Conservation (phyloP, 768 basidiomycete genomes). For the Lactarius evosmus region DNA sequence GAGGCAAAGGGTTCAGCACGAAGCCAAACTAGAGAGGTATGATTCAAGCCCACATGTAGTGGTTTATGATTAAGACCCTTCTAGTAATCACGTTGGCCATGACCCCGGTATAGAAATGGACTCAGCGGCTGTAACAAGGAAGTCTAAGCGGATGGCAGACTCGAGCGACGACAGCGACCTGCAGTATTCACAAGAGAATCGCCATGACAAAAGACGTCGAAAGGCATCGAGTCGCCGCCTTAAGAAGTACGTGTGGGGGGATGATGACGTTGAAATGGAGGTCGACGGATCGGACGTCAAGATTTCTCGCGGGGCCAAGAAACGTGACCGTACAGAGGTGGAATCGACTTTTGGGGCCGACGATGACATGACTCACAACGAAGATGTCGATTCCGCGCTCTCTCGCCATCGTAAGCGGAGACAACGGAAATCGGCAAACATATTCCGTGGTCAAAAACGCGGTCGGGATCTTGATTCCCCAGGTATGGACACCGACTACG, state of each 20-base stretch:
- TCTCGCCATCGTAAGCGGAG: slow-evolving; percentile 51
- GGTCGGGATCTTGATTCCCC: slow-evolving; percentile 49
- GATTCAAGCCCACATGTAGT: not conserved
- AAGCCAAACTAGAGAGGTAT: slow-evolving; percentile 6
- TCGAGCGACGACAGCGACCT: slow-evolving; percentile 26
- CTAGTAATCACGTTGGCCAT: slow-evolving; percentile 9
- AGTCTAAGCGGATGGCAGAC: slow-evolving; percentile 27
- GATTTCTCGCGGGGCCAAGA: slow-evolving; percentile 50
- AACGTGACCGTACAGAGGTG: slow-evolving; percentile 72
- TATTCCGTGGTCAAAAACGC: slow-evolving; percentile 60
- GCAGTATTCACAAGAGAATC: slow-evolving; percentile 21
- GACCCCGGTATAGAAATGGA: slow-evolving; percentile 14
- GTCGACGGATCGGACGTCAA: slow-evolving; percentile 39
- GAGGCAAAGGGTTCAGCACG: not conserved
- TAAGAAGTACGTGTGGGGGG: slow-evolving; percentile 12
- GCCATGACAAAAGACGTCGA: slow-evolving; percentile 27
- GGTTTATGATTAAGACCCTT: not conserved
- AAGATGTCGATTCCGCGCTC: slow-evolving; percentile 39
- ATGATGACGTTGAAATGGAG: slow-evolving; percentile 43
- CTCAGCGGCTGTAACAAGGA: slow-evolving; percentile 5
- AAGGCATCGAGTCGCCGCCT: slow-evolving; percentile 24
- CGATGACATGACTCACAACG: slow-evolving; percentile 43
- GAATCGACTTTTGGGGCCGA: slow-evolving; percentile 69
- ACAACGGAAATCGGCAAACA: slow-evolving; percentile 50
- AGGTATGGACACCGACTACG: slow-evolving; percentile 38